Percentiles rank a stretch among this genome's conserved stretches.
Conservation (phyloP, 345 rosid genomes). For the Triadica sebifera region DNA sequence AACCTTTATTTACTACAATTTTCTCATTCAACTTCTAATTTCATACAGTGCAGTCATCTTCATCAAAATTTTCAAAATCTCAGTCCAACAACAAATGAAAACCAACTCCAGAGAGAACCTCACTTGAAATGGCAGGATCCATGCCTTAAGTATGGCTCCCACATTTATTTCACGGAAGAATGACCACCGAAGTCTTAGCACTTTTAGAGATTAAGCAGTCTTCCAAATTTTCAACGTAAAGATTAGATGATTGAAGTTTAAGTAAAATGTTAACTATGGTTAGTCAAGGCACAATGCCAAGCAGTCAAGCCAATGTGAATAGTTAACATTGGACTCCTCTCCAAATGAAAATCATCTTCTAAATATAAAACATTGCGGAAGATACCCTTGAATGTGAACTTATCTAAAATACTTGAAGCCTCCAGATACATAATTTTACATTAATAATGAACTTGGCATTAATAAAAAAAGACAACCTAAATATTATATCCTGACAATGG, state of each 20-base stretch:
- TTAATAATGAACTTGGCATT: neutral
- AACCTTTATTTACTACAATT: too few relatives aligned
- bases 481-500: neutral
- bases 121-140: neutral
- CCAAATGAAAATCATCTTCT: neutral
- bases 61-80: neutral
- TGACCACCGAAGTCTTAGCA: neutral
- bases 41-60: neutral
- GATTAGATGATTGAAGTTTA: neutral
- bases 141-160: neutral
- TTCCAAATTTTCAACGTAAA: neutral
- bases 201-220: neutral
- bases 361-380: neutral
- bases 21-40: neutral
- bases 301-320: neutral
- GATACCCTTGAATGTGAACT: constrained; percentile 1
- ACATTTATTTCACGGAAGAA: neutral
- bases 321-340: neutral
- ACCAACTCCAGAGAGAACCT: neutral
- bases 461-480: neutral
- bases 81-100: neutral
- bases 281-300: neutral
- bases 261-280: too few relatives aligned
- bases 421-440: neutral
- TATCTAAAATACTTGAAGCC: neutral